These are phyloP conservation scores for Colletotrichum zoysiae DNA, from an alignment of 2,329 filamentous ascomycete genomes.

Conservation along the genomic window DNA sequence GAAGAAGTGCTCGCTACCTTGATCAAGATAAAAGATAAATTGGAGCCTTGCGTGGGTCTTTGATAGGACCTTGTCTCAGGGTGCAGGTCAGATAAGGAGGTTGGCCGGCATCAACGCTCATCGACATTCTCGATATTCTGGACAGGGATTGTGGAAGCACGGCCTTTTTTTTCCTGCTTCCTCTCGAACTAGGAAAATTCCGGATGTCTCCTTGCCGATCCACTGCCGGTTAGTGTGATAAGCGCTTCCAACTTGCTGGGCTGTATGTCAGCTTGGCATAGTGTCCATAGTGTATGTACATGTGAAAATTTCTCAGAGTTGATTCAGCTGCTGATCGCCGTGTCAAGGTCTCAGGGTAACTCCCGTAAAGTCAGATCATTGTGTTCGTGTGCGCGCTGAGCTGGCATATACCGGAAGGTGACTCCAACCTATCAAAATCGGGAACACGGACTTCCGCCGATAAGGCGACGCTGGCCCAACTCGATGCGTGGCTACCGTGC, in stretches of 20 bases:
- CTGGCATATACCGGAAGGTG: not conserved
- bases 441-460: constrained; percentile 13
- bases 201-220: constrained; percentile 37
- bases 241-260: constrained; percentile 26
- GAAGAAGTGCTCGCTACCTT: constrained; percentile 34
- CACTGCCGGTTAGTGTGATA: constrained; percentile 8
- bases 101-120: constrained; percentile 23
- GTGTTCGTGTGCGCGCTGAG: not conserved
- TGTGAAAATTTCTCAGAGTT: constrained; percentile 35
- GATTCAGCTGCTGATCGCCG: constrained; percentile 7
- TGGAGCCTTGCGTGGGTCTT: constrained; percentile 38
- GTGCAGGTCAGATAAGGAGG: constrained; percentile 18
- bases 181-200: constrained; percentile 21
- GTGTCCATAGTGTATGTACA: constrained; percentile 2
- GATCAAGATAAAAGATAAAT: constrained; percentile 37
- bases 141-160: constrained; percentile 26
- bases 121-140: constrained; percentile 2
- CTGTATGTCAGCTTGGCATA: constrained; percentile 24
- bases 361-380: not conserved
- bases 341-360: constrained; percentile 6
- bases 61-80: constrained; percentile 41
- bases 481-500: constrained; percentile 12
- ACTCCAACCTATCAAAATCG: not conserved
- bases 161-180: constrained; percentile 10
- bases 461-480: not conserved